Evolutionary conservation across 805 yeast genomes (phyloP).

Genomic region (Saccharomycopsis fibuligera): DNA sequence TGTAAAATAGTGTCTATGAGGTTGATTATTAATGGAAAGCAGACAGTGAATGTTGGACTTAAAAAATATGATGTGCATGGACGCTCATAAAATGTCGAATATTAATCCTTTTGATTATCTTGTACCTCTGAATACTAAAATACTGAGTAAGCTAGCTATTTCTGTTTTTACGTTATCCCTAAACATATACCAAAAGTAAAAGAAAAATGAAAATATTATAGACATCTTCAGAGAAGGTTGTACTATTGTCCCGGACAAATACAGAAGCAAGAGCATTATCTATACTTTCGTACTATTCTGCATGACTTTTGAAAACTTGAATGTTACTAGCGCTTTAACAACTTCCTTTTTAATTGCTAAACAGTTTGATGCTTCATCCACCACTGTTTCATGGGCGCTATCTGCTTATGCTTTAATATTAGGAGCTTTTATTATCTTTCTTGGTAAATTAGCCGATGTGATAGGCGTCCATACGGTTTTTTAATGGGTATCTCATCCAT

Average conservation of each 20-base stretch:
- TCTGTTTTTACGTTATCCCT: no score
- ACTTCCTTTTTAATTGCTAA: constrained; percentile 28
- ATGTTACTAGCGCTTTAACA: constrained; percentile 26
- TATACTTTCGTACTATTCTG: not conserved
- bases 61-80: no score
- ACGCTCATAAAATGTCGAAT: no score
- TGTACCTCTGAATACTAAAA: no score
- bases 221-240: not conserved
- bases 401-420: constrained; percentile 39
- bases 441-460: constrained; percentile 38
- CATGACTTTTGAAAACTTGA: constrained; percentile 25
- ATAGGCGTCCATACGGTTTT: constrained; percentile 27
- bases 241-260: not conserved
- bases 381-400: constrained; percentile 31
- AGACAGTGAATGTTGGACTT: no score
- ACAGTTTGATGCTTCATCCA: constrained; percentile 24
- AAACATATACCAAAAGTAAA: no score
- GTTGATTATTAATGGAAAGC: not conserved
- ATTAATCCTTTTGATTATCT: no score
- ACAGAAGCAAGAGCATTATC: not conserved
- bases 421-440: constrained; percentile 37
- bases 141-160: no score
- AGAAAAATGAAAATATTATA: not conserved
- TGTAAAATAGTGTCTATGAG: not conserved
- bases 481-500: constrained; percentile 36